Percentiles rank a stretch among this genome's conserved stretches.
Conservation (phyloP, 2,329 filamentous ascomycete species). For the Colletotrichum eremochloae region DNA sequence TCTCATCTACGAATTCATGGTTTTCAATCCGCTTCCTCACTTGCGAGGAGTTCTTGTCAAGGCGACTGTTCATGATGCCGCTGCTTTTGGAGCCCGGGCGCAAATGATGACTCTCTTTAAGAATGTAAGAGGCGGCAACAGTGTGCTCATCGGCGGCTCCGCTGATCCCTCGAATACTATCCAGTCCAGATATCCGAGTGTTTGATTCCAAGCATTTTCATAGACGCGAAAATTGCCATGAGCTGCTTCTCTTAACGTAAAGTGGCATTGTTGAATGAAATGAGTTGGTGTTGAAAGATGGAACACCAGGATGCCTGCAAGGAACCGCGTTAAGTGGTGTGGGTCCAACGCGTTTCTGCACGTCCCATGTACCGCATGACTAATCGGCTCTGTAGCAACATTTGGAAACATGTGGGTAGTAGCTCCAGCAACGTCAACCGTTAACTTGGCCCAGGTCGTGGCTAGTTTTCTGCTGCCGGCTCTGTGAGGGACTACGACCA, state of each 20-base stretch:
- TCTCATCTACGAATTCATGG: constrained; percentile 81
- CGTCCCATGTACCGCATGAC: constrained; percentile 48
- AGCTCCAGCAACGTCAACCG: constrained; percentile 6
- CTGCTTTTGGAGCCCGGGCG: not conserved
- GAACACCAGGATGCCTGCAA: constrained; percentile 39
- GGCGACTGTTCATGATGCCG: constrained; percentile 67
- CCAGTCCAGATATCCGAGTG: not conserved
- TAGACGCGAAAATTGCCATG: not conserved
- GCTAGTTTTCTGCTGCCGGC: not conserved
- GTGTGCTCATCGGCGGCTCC: not conserved
- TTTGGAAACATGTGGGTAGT: constrained; percentile 22
- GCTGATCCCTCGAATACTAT: not conserved
- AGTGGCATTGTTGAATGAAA: constrained; percentile 8
- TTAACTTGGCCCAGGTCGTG: not conserved
- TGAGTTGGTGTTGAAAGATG: constrained; percentile 9
- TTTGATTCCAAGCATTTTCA: not conserved
- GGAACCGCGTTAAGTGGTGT: constrained; percentile 54
- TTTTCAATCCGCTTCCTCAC: constrained; percentile 72
- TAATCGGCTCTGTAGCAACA: constrained; percentile 8
- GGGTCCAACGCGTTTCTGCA: constrained; percentile 49
- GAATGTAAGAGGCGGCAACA: not conserved
- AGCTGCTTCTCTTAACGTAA: not conserved
- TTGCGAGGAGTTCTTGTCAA: constrained; percentile 74
- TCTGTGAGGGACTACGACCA: constrained; percentile 53
- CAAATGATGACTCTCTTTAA: constrained; percentile 2